These are phyloP conservation scores for Rhodomyrtus psidioides DNA, from an alignment of 441 rosid genomes.

Conservation along the genomic window DNA sequence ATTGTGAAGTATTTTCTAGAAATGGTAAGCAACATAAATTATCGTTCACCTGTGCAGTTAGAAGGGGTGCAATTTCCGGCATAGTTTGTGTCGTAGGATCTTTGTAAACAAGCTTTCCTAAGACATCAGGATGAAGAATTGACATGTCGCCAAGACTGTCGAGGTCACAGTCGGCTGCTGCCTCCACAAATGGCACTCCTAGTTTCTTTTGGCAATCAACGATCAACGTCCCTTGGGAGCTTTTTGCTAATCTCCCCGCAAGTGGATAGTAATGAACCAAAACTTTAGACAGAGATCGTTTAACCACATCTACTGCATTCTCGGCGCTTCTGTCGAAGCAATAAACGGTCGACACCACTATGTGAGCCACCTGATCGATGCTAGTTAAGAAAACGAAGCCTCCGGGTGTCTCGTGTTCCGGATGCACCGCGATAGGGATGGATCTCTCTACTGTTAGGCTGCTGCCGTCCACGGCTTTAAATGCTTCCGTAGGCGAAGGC, in stretches of 20 bases:
- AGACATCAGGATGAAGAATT: neutral
- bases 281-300: neutral
- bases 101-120: neutral
- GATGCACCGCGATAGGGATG: neutral
- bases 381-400: neutral
- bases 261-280: neutral
- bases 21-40: neutral
- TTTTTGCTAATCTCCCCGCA: neutral
- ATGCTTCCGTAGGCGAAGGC: neutral
- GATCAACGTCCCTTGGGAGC: neutral
- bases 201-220: neutral
- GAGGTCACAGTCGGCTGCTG: neutral
- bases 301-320: neutral
- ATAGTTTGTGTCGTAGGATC: neutral
- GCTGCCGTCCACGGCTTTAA: neutral
- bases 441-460: neutral
- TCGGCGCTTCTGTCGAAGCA: neutral
- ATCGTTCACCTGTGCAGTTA: neutral
- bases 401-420: neutral
- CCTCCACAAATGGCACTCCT: neutral
- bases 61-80: neutral
- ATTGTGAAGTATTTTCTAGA: neutral
- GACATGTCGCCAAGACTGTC: neutral
- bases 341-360: neutral
- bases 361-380: neutral